Evolutionary conservation across 148 eudicot genomes (phyloP).

Genomic region (Dysphania ambrosioides): DNA sequence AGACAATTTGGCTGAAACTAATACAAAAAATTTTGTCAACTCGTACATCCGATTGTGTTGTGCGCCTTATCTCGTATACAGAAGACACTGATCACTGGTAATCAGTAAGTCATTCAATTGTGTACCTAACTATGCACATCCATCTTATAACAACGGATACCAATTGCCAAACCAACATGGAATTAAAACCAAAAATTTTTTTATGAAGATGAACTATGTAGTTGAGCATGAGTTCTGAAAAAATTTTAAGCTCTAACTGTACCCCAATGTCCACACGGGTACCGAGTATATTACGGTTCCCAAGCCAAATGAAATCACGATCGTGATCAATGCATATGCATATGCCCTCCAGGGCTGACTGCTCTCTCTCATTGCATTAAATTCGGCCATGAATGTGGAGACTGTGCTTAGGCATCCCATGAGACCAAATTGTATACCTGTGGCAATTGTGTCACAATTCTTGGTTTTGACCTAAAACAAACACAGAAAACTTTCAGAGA

Average conservation of each 20-base stretch:
- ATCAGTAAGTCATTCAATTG: neutral
- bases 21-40: neutral
- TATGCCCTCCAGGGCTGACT: constrained; percentile 69
- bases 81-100: neutral
- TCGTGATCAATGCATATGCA: constrained; percentile 58
- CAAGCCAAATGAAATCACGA: constrained; percentile 47
- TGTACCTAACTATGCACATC: neutral
- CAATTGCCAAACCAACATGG: neutral
- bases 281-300: constrained; percentile 83
- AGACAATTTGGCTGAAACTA: no score
- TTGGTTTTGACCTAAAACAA: constrained; percentile 43
- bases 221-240: neutral
- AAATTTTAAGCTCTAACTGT: constrained; percentile 21
- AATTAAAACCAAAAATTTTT: neutral
- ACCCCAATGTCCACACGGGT: constrained; percentile 64
- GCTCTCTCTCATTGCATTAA: constrained; percentile 63
- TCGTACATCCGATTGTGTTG: neutral
- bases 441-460: constrained; percentile 48
- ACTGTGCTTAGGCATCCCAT: constrained; percentile 89
- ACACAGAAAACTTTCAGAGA: neutral
- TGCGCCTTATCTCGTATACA: neutral
- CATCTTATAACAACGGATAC: neutral
- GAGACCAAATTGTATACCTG: constrained; percentile 70
- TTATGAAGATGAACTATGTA: neutral
- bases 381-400: constrained; percentile 85